phyloP scores from a whole-genome alignment of 441 rosid genomes.

The Sinapis alba region DNA sequence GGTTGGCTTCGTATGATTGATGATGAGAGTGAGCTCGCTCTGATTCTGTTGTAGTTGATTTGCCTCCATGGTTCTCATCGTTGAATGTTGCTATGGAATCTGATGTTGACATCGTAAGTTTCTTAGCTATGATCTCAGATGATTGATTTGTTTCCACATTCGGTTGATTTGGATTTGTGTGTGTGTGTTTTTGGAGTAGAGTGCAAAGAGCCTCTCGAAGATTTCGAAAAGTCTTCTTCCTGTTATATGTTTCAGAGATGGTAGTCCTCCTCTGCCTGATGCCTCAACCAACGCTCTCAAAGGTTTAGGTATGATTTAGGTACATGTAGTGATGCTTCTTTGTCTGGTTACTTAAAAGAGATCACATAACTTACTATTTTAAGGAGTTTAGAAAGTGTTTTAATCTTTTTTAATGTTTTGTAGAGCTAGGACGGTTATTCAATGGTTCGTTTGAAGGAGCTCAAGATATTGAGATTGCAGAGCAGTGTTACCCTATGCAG shows the following conservation, averaged over 20 bases:
- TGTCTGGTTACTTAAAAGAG: background rate
- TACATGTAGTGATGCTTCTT: slow-evolving; percentile 20
- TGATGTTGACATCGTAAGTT: slow-evolving; percentile 83
- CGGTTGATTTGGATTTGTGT: slow-evolving; percentile 6
- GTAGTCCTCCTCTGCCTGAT: slow-evolving; percentile 93
- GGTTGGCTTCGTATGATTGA: no score
- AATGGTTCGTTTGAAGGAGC: slow-evolving; percentile 63
- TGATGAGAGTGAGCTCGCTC: background rate
- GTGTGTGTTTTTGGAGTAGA: slow-evolving; percentile 40
- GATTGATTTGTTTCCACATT: background rate
- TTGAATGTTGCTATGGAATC: slow-evolving; percentile 70
- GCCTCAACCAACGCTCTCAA: slow-evolving; percentile 53
- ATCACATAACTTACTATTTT: slow-evolving; percentile 9
- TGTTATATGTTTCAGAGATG: slow-evolving; percentile 86
- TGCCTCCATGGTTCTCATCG: slow-evolving; percentile 93
- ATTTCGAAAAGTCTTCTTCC: slow-evolving; percentile 65
- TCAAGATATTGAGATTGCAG: slow-evolving; percentile 57
- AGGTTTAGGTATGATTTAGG: slow-evolving; percentile 57
- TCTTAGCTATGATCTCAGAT: background rate
- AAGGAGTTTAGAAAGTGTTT: slow-evolving; percentile 7
- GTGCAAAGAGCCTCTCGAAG: slow-evolving; percentile 47
- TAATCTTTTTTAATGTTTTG: slow-evolving; percentile 27
- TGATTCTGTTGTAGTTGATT: slow-evolving; percentile 66
- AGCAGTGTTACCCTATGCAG: slow-evolving; percentile 87
- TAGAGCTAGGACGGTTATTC: slow-evolving; percentile 48